Conservation (phyloP, 1,284 basidiomycete genomes). For the Cryptococcus sp. region DNA sequence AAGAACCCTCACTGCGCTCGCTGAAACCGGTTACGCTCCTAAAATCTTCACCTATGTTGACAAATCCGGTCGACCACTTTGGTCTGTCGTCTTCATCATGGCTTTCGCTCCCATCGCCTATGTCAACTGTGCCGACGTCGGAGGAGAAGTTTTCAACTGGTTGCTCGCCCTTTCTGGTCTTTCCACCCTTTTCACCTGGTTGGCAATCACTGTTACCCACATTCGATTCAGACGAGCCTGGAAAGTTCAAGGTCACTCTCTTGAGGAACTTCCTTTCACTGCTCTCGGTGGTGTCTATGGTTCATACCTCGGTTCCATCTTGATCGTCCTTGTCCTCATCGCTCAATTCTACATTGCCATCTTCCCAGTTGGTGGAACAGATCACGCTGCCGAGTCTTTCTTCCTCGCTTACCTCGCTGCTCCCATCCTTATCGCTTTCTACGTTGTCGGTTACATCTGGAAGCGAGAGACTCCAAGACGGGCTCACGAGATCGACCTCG, state of each 20-base stretch:
- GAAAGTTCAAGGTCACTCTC: constrained; percentile 48
- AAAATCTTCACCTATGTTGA: constrained; percentile 50
- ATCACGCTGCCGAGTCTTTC: background rate
- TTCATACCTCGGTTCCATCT: constrained; percentile 46
- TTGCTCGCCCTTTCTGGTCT: constrained; percentile 52
- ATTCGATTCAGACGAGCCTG: constrained; percentile 52
- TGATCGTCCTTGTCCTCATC: constrained; percentile 37
- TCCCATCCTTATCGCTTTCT: constrained; percentile 1
- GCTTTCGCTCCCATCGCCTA: constrained; percentile 46
- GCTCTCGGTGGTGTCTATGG: constrained; percentile 51
- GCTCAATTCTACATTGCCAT: constrained; percentile 40
- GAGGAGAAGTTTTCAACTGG: constrained; percentile 46
- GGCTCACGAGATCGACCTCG: constrained; percentile 6
- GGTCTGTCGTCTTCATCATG: constrained; percentile 44
- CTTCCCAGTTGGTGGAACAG: constrained; percentile 4
- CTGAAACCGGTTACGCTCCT: constrained; percentile 49
- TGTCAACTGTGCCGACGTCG: constrained; percentile 32
- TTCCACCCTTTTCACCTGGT: constrained; percentile 52
- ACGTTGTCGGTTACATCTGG: constrained; percentile 4
- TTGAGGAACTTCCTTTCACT: constrained; percentile 52
- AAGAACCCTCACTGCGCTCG: constrained; percentile 41
- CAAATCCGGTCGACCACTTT: constrained; percentile 52
- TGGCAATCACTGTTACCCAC: constrained; percentile 31
- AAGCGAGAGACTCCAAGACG: constrained; percentile 3
- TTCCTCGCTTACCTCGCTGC: constrained; percentile 6